Base-by-base conservation (phyloP, 306 rosid genomes). In the Neltuma alba region DNA sequence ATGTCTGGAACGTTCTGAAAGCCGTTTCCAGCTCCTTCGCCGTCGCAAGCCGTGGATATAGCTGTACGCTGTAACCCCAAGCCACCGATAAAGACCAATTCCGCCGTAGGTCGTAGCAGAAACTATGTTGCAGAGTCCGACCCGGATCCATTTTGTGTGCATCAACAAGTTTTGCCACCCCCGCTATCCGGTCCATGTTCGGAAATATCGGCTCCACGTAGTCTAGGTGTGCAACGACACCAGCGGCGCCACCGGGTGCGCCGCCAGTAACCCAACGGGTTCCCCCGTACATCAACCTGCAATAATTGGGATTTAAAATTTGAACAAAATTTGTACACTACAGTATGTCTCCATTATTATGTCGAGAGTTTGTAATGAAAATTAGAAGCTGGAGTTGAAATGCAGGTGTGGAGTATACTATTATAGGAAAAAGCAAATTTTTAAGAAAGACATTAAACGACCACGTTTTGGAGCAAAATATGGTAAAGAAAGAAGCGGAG, bases 171-270 rank as follows among this genome's bases (percentile, higher is more conserved):
- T 78, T 84, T 41, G 0, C 65, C 0, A 87, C 13, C 0, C 96
- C 80, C n/a, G n/a, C 72, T 93, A 97, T 11, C 9, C 37, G 83
- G 9, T 72, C 54, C 85, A 34, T 58, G 72, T 72, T 79, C 2
- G 95, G 95, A 78, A 89, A 93, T 36, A 93, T 58, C 7, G 93
- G 84, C 1, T 75, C 77, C 37, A 91, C 79, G 36, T 86, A 80
- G 74, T 91, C 95, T 1, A 93, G 77, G 73, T 93, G 82, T 93
- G 98, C 23, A 93, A 83, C 0, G 98, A 90, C 4, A 91, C 96
- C 25, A 93, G 54, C 3, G 97, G 97, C 18, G 89, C 93, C 31
- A 85, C 41, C 2, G 97, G 97, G 73, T 91, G 98, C 5, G 97
- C 86, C 14, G 97, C 90, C 21, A 94, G 52, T 11, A 91, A 41